phyloP scores from a whole-genome alignment of 2,329 filamentous ascomycete genomes.

The Cladophialophora exuberans region DNA sequence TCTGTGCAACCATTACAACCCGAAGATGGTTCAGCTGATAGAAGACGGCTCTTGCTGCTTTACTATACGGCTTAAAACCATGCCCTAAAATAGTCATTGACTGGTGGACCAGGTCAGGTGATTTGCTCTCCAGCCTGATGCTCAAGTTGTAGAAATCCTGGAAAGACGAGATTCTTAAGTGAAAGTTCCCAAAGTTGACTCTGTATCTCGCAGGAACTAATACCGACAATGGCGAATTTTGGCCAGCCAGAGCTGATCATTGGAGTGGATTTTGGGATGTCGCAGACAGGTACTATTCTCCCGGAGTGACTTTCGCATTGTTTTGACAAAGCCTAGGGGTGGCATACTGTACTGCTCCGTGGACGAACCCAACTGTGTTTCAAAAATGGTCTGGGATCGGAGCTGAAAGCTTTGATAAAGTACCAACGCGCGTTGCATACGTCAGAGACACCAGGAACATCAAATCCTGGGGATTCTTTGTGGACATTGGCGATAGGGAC shows the following conservation, averaged over 20 bases:
- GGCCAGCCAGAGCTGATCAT: constrained; percentile 17
- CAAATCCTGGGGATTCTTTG: constrained; percentile 42
- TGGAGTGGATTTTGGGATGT: constrained; percentile 39
- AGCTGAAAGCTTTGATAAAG: constrained; percentile 41
- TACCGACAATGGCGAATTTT: background rate
- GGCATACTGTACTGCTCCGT: constrained; percentile 42
- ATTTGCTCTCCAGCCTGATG: too few relatives aligned
- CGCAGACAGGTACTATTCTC: constrained; percentile 25
- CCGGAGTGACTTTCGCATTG: background rate
- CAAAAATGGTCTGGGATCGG: constrained; percentile 42
- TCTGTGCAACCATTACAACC: background rate
- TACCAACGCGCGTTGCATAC: constrained; percentile 39
- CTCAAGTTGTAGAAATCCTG: too few relatives aligned
- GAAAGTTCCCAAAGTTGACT: too few relatives aligned
- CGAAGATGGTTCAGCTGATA: background rate
- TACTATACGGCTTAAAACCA: too few relatives aligned
- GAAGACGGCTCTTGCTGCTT: background rate
- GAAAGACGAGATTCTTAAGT: too few relatives aligned
- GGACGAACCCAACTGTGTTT: constrained; percentile 40
- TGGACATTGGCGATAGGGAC: constrained; percentile 37
- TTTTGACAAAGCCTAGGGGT: constrained; percentile 35
- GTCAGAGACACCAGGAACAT: constrained; percentile 15
- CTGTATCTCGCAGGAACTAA: background rate
- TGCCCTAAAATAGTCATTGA: too few relatives aligned
- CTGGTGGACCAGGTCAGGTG: too few relatives aligned